These are phyloP conservation scores for Cylindrotheca closterium DNA, from an alignment of 108 stramenopile genomes.

Conservation along the genomic window DNA sequence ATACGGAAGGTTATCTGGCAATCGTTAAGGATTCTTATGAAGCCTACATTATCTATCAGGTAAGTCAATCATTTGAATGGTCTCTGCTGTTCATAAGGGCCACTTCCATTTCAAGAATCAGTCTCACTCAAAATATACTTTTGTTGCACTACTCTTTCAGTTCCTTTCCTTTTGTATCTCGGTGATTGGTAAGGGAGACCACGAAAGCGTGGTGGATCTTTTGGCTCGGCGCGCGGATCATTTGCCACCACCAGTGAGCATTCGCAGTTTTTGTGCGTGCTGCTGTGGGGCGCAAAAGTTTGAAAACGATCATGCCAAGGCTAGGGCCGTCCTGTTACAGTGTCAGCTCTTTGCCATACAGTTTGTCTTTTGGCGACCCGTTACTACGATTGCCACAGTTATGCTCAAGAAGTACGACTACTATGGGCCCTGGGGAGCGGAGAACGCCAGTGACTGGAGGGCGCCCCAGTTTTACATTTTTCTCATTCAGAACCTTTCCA, in stretches of 20 bases:
- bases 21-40: slow-evolving; percentile 91
- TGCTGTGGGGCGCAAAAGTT: slow-evolving; percentile 46
- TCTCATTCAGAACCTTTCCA: slow-evolving; percentile 78
- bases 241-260: slow-evolving; percentile 60
- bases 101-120: neutral
- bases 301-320: slow-evolving; percentile 58
- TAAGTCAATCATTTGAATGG: too few species aligned
- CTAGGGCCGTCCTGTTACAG: slow-evolving; percentile 79
- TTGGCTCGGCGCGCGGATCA: slow-evolving; percentile 65
- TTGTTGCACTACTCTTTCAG: slow-evolving; percentile 7
- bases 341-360: slow-evolving; percentile 92
- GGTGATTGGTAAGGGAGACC: slow-evolving; percentile 84
- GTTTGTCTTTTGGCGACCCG: slow-evolving; percentile 84
- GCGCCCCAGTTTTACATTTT: slow-evolving; percentile 77
- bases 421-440: slow-evolving; percentile 55
- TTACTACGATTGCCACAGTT: slow-evolving; percentile 69
- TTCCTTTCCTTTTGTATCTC: slow-evolving; percentile 88
- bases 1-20: slow-evolving; percentile 75
- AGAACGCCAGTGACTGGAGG: slow-evolving; percentile 60
- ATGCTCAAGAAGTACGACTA: slow-evolving; percentile 65
- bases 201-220: slow-evolving; percentile 68
- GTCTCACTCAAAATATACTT: neutral
- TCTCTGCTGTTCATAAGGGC: too few species aligned
- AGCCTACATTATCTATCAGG: slow-evolving; percentile 86
- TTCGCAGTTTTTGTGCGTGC: slow-evolving; percentile 14